Conservation (phyloP, 2,329 filamentous ascomycete species). For the Apiospora kogelbergensis region DNA sequence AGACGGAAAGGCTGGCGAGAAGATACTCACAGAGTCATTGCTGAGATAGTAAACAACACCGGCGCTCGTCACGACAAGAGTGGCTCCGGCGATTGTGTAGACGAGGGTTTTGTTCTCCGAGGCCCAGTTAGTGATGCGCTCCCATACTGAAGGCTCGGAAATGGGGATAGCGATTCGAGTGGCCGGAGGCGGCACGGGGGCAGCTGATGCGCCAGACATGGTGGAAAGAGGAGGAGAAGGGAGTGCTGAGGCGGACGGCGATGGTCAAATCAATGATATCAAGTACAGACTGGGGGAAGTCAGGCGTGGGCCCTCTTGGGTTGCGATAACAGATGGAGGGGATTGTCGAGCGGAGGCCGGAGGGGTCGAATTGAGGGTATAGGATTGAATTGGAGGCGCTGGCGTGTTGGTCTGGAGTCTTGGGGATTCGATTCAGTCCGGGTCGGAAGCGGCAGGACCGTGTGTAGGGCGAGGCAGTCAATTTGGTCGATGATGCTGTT, state of each 20-base stretch:
- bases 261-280: constrained; percentile 26
- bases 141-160: constrained; percentile 72
- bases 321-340: background rate
- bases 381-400: background rate
- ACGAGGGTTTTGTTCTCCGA: constrained; percentile 94
- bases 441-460: background rate
- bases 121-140: constrained; percentile 87
- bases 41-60: constrained; percentile 91
- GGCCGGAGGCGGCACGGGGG: constrained; percentile 49
- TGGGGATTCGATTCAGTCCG: background rate
- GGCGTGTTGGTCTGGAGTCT: background rate
- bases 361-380: background rate
- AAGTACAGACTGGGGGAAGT: background rate
- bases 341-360: background rate
- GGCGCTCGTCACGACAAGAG: constrained; percentile 85
- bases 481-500: constrained; percentile 16
- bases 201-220: constrained; percentile 39
- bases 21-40: constrained; percentile 51
- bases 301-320: background rate
- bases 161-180: constrained; percentile 46
- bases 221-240: constrained; percentile 18
- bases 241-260: constrained; percentile 34
- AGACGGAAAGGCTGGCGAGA: background rate
- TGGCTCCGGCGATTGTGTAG: constrained; percentile 94
- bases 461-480: background rate